Conservation (phyloP, 768 basidiomycete genomes). For the Boletellus emodensis region DNA sequence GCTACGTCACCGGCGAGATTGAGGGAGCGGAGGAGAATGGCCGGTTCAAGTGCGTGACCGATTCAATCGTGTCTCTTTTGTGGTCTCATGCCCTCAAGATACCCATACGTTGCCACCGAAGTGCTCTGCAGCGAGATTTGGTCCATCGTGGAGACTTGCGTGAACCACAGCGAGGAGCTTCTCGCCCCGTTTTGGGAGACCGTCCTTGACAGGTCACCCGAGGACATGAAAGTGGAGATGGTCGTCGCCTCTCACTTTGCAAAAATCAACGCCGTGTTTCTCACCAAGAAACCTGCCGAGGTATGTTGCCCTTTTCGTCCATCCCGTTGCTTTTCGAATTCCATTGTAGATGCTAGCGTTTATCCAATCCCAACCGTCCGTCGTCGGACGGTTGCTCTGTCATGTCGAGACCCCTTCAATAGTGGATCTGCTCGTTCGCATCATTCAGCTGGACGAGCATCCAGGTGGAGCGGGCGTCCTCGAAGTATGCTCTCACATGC, state of each 20-base stretch:
- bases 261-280: slow-evolving; percentile 87
- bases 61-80: background rate
- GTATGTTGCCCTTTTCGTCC: slow-evolving; percentile 42
- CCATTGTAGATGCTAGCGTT: slow-evolving; percentile 81
- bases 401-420: slow-evolving; percentile 90
- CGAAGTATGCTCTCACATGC: slow-evolving; percentile 59
- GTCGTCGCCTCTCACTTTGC: slow-evolving; percentile 89
- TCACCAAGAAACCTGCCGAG: slow-evolving; percentile 87
- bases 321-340: slow-evolving; percentile 14
- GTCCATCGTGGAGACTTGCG: slow-evolving; percentile 88
- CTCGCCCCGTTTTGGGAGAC: slow-evolving; percentile 91
- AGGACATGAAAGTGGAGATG: slow-evolving; percentile 84
- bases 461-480: slow-evolving; percentile 78
- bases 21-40: slow-evolving; percentile 77
- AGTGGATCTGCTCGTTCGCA: slow-evolving; percentile 85
- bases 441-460: slow-evolving; percentile 86
- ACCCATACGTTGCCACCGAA: slow-evolving; percentile 90
- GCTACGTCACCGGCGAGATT: slow-evolving; percentile 84
- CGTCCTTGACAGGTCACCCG: slow-evolving; percentile 71
- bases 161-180: slow-evolving; percentile 65
- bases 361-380: slow-evolving; percentile 75
- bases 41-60: slow-evolving; percentile 68
- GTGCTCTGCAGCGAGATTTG: slow-evolving; percentile 95
- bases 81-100: slow-evolving; percentile 45
- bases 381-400: slow-evolving; percentile 76